Base-by-base conservation (phyloP, 768 basidiomycete species). In the Tricholoma sp. region DNA sequence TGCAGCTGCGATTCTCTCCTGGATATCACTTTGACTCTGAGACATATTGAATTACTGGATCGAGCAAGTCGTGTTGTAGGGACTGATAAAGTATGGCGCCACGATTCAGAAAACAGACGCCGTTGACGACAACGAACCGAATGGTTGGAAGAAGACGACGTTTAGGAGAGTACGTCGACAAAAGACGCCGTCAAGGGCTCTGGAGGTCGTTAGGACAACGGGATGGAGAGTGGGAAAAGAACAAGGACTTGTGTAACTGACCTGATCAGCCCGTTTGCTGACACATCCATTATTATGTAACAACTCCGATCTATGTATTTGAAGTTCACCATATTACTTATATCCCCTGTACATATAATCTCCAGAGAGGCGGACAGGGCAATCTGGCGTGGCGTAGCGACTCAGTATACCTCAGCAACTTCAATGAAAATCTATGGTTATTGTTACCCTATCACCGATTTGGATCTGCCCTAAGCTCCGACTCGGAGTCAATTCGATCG, bases 1-100 rank as follows among this genome's bases (percentile, higher is more conserved):
- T 57, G 97, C 96, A 54, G 95, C 92, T 45, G 96, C 93, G 72
- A 99, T 98, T 66, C 90, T 79, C 76, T 92, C 90, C 71, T 92
- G 90, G 65, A 92, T 90, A 70, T 92, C 90, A 71, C 84, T 83
- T 74, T 86, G 87, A 57, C 79, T 79, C 79, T 89, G 88, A 66
- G 89, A 85, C 89, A 91, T 91, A 60, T 68, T 65, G 55, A 18
- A 32, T 32, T 57, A 54, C 37, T 54, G 34, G 22, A 14, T 34
- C 58, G 35, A 43, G 50, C 16, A 46, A n/a, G 22, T 10, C n/a
- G 47, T 31, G 47, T 31, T 46, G 7, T 24, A 46, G 16, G 16
- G 27, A 46, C 45, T 24, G 22, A 9, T 27, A 46, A n/a, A 46
- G 10, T 46, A 14, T 18, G 14, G 47, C 47, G 16, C 27, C n/a